phyloP scores from a whole-genome alignment of 208 protist genomes.

The Acanthamoeba castellanii region DNA sequence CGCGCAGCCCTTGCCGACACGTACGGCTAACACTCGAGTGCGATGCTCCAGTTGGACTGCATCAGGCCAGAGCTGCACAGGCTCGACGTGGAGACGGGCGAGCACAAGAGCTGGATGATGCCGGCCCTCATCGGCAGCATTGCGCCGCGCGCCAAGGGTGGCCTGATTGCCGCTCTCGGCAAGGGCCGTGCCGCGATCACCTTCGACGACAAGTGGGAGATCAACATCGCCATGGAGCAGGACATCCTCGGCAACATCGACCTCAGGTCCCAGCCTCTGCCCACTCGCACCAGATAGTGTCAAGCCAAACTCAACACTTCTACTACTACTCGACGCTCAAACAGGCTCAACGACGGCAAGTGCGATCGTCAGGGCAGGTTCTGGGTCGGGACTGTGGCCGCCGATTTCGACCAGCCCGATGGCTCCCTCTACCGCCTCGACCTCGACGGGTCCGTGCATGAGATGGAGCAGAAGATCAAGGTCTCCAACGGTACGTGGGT shows the following conservation, averaged over 20 bases:
- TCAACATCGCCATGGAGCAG: constrained; percentile 57
- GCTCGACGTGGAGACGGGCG: constrained; percentile 23
- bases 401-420: constrained; percentile 28
- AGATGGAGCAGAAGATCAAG: constrained; percentile 57
- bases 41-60: constrained; percentile 26
- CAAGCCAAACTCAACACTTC: not conserved
- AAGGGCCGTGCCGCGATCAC: constrained; percentile 37
- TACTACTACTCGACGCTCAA: not conserved
- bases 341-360: constrained; percentile 63
- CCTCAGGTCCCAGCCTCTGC: not conserved
- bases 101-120: constrained; percentile 60
- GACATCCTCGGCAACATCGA: constrained; percentile 58
- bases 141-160: constrained; percentile 38
- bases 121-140: constrained; percentile 52
- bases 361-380: constrained; percentile 56
- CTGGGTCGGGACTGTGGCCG: constrained; percentile 41
- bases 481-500: constrained; percentile 8
- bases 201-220: constrained; percentile 51
- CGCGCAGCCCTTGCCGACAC: not conserved
- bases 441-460: constrained; percentile 43
- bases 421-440: constrained; percentile 56
- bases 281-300: not conserved
- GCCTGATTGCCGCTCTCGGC: constrained; percentile 39
- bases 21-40: not conserved
- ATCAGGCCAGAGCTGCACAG: constrained; percentile 45